Conservation (phyloP, 306 rosid genomes). For the Senna siamea region DNA sequence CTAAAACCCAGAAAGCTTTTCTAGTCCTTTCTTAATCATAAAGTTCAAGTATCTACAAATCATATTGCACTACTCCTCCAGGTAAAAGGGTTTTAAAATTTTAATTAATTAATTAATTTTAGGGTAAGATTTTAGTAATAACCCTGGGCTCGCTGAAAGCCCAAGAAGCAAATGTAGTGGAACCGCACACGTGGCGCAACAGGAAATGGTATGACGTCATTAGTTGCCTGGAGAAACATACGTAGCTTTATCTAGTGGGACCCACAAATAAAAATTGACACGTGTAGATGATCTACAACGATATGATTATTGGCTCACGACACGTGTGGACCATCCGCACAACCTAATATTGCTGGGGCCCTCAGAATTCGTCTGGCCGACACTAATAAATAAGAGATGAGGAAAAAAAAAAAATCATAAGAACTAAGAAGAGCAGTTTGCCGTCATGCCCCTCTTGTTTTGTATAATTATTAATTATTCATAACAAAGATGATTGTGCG, state of each 20-base stretch:
- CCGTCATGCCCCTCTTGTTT: neutral
- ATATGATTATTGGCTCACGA: neutral
- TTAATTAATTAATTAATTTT: neutral
- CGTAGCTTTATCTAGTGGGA: constrained; percentile 17
- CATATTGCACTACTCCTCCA: neutral
- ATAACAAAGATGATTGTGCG: too few species aligned
- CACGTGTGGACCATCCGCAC: constrained; percentile 40
- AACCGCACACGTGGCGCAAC: constrained; percentile 39
- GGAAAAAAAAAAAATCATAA: neutral
- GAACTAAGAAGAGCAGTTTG: neutral
- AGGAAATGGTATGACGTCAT: constrained; percentile 17
- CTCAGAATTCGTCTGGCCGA: constrained; percentile 41
- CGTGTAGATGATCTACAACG: constrained; percentile 10
- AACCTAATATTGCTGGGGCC: constrained; percentile 28
- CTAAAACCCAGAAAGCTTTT: neutral
- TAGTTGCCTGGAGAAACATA: constrained; percentile 39
- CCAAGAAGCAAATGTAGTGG: neutral
- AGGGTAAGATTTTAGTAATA: neutral
- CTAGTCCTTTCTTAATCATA: neutral
- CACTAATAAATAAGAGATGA: constrained; percentile 8
- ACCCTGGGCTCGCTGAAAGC: constrained; percentile 35
- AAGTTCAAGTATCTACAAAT: neutral
- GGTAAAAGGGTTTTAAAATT: too few species aligned
- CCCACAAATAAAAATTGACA: constrained; percentile 9
- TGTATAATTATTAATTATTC: neutral